phyloP scores from a whole-genome alignment of 2,329 filamentous ascomycete genomes.

The Colletotrichum phormii region DNA sequence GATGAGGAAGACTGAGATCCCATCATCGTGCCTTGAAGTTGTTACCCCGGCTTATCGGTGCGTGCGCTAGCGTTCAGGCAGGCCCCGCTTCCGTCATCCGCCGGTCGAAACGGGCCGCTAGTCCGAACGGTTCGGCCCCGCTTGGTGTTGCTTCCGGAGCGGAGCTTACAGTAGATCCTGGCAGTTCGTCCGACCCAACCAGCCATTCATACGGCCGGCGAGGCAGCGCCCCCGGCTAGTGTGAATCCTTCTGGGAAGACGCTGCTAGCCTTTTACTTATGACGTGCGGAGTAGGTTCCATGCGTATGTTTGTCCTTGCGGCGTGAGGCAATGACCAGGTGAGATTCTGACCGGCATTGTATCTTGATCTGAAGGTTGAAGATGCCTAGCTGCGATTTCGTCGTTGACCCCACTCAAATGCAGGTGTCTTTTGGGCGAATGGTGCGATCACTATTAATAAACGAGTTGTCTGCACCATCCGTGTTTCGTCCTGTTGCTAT shows the following conservation, averaged over 20 bases:
- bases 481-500: background rate
- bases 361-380: background rate
- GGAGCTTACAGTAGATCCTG: background rate
- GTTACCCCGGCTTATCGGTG: background rate
- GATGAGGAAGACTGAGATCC: no score
- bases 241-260: no score
- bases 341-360: background rate
- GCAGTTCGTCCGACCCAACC: conserved; percentile 3
- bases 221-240: background rate
- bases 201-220: background rate
- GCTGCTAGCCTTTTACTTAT: background rate
- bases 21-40: background rate
- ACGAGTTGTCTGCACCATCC: background rate
- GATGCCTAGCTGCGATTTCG: background rate
- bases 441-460: conserved; percentile 6
- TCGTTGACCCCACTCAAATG: background rate
- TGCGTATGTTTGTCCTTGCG: background rate
- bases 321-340: background rate
- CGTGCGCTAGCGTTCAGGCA: background rate
- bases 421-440: background rate
- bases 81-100: background rate
- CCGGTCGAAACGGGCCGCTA: background rate
- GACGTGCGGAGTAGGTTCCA: no score
- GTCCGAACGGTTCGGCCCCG: background rate
- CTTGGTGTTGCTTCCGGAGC: conserved; percentile 3